Conservation (phyloP, 768 basidiomycete species). For the Podaxis sp. region DNA sequence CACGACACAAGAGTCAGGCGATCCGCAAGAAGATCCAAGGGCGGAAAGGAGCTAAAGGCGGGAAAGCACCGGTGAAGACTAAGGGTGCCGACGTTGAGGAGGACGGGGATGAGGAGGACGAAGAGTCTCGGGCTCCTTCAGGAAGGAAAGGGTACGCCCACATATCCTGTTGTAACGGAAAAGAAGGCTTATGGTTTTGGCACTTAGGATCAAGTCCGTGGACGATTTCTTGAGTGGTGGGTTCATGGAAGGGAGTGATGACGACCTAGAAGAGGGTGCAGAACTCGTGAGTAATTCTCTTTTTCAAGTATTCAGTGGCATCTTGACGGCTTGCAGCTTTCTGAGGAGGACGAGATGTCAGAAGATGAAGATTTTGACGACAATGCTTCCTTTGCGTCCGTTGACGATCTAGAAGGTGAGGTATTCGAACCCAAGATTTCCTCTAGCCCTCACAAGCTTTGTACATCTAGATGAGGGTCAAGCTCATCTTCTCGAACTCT, state of each 20-base stretch:
- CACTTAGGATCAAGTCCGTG: constrained; percentile 58
- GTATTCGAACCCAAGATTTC: neutral
- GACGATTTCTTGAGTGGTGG: constrained; percentile 73
- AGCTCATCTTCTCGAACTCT: constrained; percentile 76
- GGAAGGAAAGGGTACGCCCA: constrained; percentile 5
- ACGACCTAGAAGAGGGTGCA: constrained; percentile 38
- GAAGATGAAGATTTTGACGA: constrained; percentile 48
- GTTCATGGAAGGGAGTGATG: constrained; percentile 67
- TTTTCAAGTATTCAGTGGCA: neutral
- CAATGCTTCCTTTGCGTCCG: constrained; percentile 68
- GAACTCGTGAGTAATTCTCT: constrained; percentile 17
- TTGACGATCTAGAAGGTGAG: constrained; percentile 70
- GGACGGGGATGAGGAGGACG: constrained; percentile 35
- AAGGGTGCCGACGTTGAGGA: constrained; percentile 33
- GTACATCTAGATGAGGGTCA: constrained; percentile 59
- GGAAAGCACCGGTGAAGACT: constrained; percentile 24
- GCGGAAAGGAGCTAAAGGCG: constrained; percentile 46
- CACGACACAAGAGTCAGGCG: constrained; percentile 79
- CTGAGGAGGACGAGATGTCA: constrained; percentile 22
- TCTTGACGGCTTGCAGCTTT: constrained; percentile 18
- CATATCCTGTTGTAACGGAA: neutral
- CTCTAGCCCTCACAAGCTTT: neutral
- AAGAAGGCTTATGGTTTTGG: constrained; percentile 21
- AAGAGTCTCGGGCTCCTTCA: neutral
- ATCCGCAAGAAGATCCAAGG: constrained; percentile 67